Conservation (phyloP, 805 yeast genomes). For the Blastobotrys mokoenaii region DNA sequence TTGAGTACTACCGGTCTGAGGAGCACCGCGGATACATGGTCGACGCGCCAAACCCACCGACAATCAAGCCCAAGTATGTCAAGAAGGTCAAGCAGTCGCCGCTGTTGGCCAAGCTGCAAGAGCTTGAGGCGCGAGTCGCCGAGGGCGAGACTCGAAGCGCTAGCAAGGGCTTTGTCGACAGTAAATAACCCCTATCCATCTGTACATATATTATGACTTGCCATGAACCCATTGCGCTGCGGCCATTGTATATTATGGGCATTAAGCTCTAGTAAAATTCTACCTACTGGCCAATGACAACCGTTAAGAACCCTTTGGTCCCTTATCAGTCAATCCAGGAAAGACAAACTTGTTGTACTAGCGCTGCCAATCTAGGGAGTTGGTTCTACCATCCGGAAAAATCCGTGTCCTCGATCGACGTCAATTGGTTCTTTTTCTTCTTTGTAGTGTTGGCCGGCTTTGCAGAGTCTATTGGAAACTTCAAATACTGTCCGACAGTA, state of each 20-base stretch:
- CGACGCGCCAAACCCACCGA: slow-evolving; percentile 16
- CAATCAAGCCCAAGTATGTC: slow-evolving; percentile 15
- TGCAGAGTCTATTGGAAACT: slow-evolving; percentile 1
- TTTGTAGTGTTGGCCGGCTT: neutral
- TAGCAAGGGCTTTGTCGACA: slow-evolving; percentile 7
- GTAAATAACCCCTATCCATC: too few relatives aligned
- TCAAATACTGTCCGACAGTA: slow-evolving; percentile 18
- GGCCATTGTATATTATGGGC: too few relatives aligned
- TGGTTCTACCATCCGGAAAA: slow-evolving; percentile 21
- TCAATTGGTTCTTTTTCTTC: slow-evolving; percentile 12
- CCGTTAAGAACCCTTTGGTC: too few relatives aligned
- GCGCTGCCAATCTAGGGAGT: too few relatives aligned
- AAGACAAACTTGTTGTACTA: too few relatives aligned
- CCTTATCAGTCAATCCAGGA: too few relatives aligned
- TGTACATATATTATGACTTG: too few relatives aligned
- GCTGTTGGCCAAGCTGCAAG: slow-evolving; percentile 10
- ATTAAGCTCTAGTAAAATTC: too few relatives aligned
- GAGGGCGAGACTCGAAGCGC: slow-evolving; percentile 4
- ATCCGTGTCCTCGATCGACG: slow-evolving; percentile 14
- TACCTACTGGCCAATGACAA: too few relatives aligned
- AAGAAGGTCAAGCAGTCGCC: slow-evolving; percentile 12
- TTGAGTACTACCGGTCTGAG: slow-evolving; percentile 64
- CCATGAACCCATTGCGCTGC: too few relatives aligned
- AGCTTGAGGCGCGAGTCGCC: slow-evolving; percentile 7
- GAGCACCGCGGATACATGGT: slow-evolving; percentile 64